phyloP scores from a whole-genome alignment of 495 filamentous ascomycete species.

The Schizothecium vesticola region DNA sequence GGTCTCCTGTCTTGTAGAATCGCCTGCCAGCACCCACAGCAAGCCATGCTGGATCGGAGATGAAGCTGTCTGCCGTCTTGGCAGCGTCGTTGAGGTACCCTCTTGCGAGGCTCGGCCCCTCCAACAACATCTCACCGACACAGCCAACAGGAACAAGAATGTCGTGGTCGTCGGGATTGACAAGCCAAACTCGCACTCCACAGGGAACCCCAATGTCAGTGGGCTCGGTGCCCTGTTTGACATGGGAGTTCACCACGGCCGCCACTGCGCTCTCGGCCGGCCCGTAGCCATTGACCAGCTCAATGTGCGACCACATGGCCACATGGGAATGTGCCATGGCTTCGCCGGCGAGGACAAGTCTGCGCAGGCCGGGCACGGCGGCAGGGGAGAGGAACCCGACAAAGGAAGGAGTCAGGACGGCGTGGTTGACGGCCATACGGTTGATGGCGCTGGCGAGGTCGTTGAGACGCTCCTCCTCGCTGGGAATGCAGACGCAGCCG shows the following conservation, averaged over 20 bases:
- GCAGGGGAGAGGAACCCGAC: slow-evolving; percentile 32
- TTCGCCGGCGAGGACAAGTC: slow-evolving; percentile 41
- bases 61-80: slow-evolving; percentile 49
- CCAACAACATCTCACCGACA: slow-evolving; percentile 75
- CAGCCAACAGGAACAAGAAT: slow-evolving; percentile 59
- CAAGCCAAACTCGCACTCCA: slow-evolving; percentile 37
- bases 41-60: slow-evolving; percentile 19
- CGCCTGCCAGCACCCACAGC: slow-evolving; percentile 6
- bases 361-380: slow-evolving; percentile 36
- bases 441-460: slow-evolving; percentile 26
- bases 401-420: slow-evolving; percentile 49
- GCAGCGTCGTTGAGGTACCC: slow-evolving; percentile 71
- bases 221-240: slow-evolving; percentile 11
- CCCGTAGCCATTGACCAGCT: slow-evolving; percentile 33
- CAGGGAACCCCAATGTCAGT: slow-evolving; percentile 19
- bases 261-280: slow-evolving; percentile 25
- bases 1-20: slow-evolving; percentile 57
- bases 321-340: slow-evolving; percentile 16
- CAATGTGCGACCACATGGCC: slow-evolving; percentile 17
- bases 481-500: slow-evolving; percentile 30
- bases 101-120: slow-evolving; percentile 45
- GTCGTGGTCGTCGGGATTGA: slow-evolving; percentile 55
- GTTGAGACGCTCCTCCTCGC: slow-evolving; percentile 25
- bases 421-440: slow-evolving; percentile 45
- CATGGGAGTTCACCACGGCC: slow-evolving; percentile 19